A percentile compares a stretch with the other conserved stretches of the same genome.
Conservation (phyloP, 441 rosid species). For the Eutrema salsugineum region DNA sequence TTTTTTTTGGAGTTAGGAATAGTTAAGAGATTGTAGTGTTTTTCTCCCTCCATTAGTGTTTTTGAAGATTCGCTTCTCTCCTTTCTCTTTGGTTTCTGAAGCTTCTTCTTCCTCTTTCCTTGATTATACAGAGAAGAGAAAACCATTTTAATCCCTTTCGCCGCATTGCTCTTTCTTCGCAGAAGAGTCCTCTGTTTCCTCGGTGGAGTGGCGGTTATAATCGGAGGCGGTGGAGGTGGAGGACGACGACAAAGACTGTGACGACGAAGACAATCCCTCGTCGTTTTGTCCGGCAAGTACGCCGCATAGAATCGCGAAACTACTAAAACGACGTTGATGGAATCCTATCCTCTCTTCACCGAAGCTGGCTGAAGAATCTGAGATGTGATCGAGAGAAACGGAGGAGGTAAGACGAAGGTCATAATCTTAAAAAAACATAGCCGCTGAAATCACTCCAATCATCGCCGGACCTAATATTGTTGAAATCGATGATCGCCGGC, state of each 20-base stretch:
- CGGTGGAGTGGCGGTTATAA: constrained; percentile 35
- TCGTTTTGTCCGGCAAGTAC: constrained; percentile 54
- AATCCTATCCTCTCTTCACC: constrained; percentile 66
- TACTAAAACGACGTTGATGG: constrained; percentile 55
- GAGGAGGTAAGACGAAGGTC: constrained; percentile 45
- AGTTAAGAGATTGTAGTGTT: too few species aligned
- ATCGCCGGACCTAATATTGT: constrained; percentile 39
- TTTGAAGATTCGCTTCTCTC: constrained; percentile 21
- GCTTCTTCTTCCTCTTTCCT: constrained; percentile 56
- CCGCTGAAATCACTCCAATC: constrained; percentile 45
- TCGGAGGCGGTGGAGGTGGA: constrained; percentile 33
- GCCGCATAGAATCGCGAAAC: constrained; percentile 69
- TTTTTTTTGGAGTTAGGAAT: too few species aligned
- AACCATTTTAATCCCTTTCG: constrained; percentile 69
- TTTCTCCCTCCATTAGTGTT: too few species aligned
- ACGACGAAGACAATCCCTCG: constrained; percentile 33
- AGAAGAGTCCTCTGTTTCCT: constrained; percentile 28
- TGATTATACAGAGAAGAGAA: constrained; percentile 54
- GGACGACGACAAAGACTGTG: constrained; percentile 1
- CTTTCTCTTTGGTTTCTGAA: constrained; percentile 33
- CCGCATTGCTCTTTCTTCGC: constrained; percentile 63
- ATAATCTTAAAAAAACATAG: constrained; percentile 38
- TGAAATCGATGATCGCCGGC: constrained; percentile 33
- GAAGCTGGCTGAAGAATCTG: constrained; percentile 42
- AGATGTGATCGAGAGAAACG: constrained; percentile 38